Evolutionary conservation across 768 basidiomycete genomes (phyloP), one percentile per base, ranked within the genome.

Genomic region (Mycena epipterygia): DNA sequence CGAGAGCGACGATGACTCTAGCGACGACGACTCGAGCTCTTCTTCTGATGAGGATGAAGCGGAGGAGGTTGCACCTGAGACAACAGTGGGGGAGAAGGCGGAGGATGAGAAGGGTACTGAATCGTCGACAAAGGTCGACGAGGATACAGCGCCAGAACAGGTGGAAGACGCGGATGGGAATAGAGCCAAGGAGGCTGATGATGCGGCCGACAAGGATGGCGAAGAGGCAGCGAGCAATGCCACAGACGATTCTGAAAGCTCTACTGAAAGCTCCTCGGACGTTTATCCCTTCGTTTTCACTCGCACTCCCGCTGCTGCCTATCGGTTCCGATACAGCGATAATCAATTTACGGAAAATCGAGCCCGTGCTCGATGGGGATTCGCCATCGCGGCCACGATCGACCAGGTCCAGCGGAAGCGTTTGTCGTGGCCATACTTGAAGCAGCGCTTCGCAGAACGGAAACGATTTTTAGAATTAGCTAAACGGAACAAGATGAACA

Each of bases 311-410:
- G 2, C 65, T 3, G 37, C 37, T 16, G 67, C 44, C 12, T 62
- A 56, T 52, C 60, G 66, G 1, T 65, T 68, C 58, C 57, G 51
- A 13, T 72, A 68, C 35, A 72, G 62, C 11, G 57, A 64, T 32
- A 63, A 55, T 7, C 56, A 68, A 42, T 65, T 68, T 33, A 57
- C 41, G 5, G 37, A 46, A 23, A 72, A 72, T 60, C 48, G 30
- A 0, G 71, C 66, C 21, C 59, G 61, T 12, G 71, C 71, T n/a
- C 66, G 71, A 32, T 72, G 71, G 71, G 53, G 42, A 41, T 68
- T 72, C 51, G 71, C 71, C 51, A 68, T 72, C 33, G 64, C 66
- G 8, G 67, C 71, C 21, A 30, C 51, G 9, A 42, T 68, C 32
- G 53, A 67, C 48, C 48, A 64, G 27, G 61, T 67, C 32, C 53